phyloP scores from a whole-genome alignment of 225 moss, liverwort and hornwort genomes.

The Neckera pumila region DNA sequence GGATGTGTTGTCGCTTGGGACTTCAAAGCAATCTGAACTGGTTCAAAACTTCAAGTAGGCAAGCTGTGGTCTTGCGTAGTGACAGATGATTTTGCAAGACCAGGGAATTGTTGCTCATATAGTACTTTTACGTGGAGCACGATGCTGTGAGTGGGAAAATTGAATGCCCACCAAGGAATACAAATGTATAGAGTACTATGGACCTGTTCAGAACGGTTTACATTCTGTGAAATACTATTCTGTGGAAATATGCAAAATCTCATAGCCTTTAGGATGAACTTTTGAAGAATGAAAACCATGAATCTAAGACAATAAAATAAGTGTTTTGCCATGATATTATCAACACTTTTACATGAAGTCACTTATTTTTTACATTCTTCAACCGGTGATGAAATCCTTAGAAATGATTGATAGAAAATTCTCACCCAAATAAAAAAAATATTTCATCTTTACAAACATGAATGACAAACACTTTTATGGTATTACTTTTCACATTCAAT shows the following conservation, averaged over 20 bases:
- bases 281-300: neutral
- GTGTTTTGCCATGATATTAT: neutral
- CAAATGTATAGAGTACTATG: neutral
- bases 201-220: neutral
- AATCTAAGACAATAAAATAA: neutral
- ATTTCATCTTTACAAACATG: neutral
- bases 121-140: neutral
- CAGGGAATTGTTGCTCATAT: neutral
- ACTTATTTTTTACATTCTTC: neutral
- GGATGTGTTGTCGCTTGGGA: neutral
- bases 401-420: neutral
- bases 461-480: neutral
- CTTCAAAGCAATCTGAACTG: neutral
- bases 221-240: neutral
- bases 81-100: neutral
- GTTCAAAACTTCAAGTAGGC: neutral
- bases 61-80: neutral
- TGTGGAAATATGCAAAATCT: neutral
- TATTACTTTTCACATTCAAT: neutral
- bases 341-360: neutral
- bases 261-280: neutral
- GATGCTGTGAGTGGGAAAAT: neutral
- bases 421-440: neutral
- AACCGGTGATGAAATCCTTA: neutral
- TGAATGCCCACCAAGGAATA: neutral